phyloP scores from a whole-genome alignment of 2,329 filamentous ascomycete genomes.

The Xylariaceae sp. region DNA sequence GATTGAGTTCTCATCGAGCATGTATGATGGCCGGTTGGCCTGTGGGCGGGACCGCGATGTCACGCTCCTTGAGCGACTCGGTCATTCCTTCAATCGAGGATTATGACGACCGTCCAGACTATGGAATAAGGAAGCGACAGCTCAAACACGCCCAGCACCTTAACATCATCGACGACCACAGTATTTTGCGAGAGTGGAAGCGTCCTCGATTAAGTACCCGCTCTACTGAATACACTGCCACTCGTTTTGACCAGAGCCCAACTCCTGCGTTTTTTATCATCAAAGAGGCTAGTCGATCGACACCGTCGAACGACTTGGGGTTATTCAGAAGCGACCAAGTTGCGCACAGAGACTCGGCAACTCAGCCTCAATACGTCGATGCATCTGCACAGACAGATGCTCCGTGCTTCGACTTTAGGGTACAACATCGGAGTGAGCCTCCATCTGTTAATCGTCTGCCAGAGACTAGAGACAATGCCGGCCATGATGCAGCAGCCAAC shows the following conservation, averaged over 20 bases:
- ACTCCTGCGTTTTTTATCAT: constrained; percentile 43
- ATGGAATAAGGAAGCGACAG: constrained; percentile 48
- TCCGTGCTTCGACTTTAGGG: constrained; percentile 25
- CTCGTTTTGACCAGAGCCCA: constrained; percentile 27
- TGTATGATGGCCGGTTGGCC: constrained; percentile 45
- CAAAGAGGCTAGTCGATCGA: constrained; percentile 34
- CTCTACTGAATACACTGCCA: constrained; percentile 23
- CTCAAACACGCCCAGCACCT: constrained; percentile 45
- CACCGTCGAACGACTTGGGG: constrained; percentile 28
- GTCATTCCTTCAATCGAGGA: constrained; percentile 30
- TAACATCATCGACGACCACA: constrained; percentile 40
- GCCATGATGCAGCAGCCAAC: constrained; percentile 55
- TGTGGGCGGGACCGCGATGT: constrained; percentile 42
- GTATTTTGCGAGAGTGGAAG: constrained; percentile 46
- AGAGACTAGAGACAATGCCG: constrained; percentile 50
- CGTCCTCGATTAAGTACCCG: constrained; percentile 34
- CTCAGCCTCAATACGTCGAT: constrained; percentile 24
- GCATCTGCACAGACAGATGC: constrained; percentile 15
- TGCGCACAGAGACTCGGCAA: constrained; percentile 32
- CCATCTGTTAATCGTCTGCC: constrained; percentile 40
- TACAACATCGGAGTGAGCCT: constrained; percentile 23
- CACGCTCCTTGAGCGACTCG: constrained; percentile 43
- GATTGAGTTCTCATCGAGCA: constrained; percentile 34
- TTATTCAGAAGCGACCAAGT: constrained; percentile 36
- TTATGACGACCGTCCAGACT: constrained; percentile 35